These are phyloP conservation scores for Hericium coralloides DNA, from an alignment of 768 basidiomycete species.

Conservation along the genomic window DNA sequence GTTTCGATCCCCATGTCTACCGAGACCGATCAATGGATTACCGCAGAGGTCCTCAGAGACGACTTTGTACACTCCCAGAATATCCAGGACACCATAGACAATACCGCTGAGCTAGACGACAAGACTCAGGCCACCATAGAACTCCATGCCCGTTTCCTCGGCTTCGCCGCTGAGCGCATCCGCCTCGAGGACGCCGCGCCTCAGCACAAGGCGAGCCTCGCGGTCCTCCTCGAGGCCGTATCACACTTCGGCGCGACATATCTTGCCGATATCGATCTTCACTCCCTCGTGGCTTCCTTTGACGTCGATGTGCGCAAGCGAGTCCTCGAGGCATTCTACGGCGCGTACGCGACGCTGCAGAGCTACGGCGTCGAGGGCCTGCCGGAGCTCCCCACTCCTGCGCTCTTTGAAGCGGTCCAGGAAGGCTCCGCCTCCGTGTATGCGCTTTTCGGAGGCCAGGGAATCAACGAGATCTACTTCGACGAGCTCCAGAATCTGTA, in stretches of 20 bases:
- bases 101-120: constrained; percentile 41
- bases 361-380: constrained; percentile 43
- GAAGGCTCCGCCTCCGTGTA: constrained; percentile 68
- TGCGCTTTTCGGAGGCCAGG: constrained; percentile 96
- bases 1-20: constrained; percentile 84
- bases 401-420: constrained; percentile 55
- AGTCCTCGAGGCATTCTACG: constrained; percentile 73
- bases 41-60: constrained; percentile 85
- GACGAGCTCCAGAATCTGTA: constrained; percentile 89
- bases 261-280: constrained; percentile 68
- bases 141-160: constrained; percentile 77
- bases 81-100: constrained; percentile 48
- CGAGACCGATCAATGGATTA: constrained; percentile 79
- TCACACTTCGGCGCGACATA: constrained; percentile 71
- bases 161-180: constrained; percentile 60
- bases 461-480: constrained; percentile 97
- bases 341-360: constrained; percentile 63
- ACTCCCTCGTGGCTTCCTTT: constrained; percentile 68
- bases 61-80: constrained; percentile 68
- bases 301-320: constrained; percentile 68
- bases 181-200: constrained; percentile 40
- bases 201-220: constrained; percentile 34
- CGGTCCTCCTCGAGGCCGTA: constrained; percentile 67
- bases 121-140: constrained; percentile 61
- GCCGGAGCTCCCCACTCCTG: constrained; percentile 52